Percentiles rank a stretch among this genome's conserved stretches.
These are phyloP conservation scores for Blepharisma japonicum DNA, from an alignment of 73 alveolate species.

Conservation along the genomic window DNA sequence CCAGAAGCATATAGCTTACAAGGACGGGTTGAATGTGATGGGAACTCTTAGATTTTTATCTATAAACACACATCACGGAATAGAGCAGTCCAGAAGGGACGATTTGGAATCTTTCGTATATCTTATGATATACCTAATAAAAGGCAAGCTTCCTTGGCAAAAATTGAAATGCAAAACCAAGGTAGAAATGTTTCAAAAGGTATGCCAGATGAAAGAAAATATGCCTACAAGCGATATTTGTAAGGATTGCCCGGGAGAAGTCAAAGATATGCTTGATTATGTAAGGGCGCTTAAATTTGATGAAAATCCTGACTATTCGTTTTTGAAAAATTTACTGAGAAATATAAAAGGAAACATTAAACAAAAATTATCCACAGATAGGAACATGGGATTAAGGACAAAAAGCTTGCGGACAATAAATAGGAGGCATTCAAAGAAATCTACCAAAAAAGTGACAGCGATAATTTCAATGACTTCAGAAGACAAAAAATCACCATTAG, in stretches of 20 bases:
- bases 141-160: slow-evolving; percentile 84
- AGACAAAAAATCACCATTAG: too few relatives aligned
- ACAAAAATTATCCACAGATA: too few relatives aligned
- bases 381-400: too few relatives aligned
- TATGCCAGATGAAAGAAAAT: slow-evolving; percentile 45
- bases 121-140: slow-evolving; percentile 62
- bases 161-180: slow-evolving; percentile 54
- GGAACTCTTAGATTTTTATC: slow-evolving; percentile 83
- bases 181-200: slow-evolving; percentile 51
- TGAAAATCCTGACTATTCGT: slow-evolving; percentile 27
- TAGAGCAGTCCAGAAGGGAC: slow-evolving; percentile 77
- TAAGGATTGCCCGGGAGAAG: slow-evolving; percentile 47
- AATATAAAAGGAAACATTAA: too few relatives aligned
- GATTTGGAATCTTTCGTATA: slow-evolving; percentile 80
- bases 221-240: slow-evolving; percentile 48
- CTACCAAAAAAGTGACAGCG: too few relatives aligned
- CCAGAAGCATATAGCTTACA: slow-evolving; percentile 66
- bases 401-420: too few relatives aligned
- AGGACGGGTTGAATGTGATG: slow-evolving; percentile 67
- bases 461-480: too few relatives aligned
- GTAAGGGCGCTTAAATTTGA: not conserved
- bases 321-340: not conserved
- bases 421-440: too few relatives aligned
- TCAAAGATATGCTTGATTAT: slow-evolving; percentile 43
- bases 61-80: slow-evolving; percentile 73